phyloP scores from a whole-genome alignment of 345 rosid species.

The Populus euphratica region DNA sequence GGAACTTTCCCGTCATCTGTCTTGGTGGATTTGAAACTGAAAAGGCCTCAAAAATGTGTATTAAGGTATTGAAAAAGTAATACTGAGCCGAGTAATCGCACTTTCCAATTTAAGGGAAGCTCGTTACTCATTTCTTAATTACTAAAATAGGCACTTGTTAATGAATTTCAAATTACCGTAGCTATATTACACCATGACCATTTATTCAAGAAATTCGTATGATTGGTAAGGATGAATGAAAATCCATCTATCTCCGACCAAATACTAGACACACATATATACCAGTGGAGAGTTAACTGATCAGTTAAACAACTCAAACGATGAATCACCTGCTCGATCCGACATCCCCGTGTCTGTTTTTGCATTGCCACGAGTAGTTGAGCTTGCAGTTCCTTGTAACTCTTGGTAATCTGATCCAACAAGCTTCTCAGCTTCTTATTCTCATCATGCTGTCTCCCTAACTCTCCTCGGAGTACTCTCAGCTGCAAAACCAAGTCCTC shows the following conservation, averaged over 20 bases:
- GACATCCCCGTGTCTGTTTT: conserved; percentile 40
- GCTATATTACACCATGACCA: neutral
- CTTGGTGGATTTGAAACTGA: conserved; percentile 1
- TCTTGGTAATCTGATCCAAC: conserved; percentile 60
- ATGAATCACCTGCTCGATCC: conserved; percentile 37
- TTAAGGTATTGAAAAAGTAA: conserved; percentile 10
- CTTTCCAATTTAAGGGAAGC: conserved; percentile 30
- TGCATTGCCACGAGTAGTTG: conserved; percentile 58
- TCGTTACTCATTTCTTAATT: conserved; percentile 31
- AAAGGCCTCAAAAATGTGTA: neutral
- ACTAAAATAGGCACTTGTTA: neutral
- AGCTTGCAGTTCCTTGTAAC: conserved; percentile 55
- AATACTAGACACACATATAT: neutral
- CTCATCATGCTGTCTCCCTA: conserved; percentile 62
- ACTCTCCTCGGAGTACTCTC: conserved; percentile 41
- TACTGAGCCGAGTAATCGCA: conserved; percentile 17
- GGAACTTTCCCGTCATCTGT: neutral
- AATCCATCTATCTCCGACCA: neutral
- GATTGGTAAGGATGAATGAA: neutral
- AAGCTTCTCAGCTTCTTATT: conserved; percentile 53
- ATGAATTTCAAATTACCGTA: no score
- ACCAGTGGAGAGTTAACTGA: neutral
- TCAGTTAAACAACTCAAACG: neutral
- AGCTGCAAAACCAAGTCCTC: conserved; percentile 28
- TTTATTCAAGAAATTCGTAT: neutral